These are phyloP conservation scores for Fraxinus albicans DNA, from an alignment of 305 asterid genomes.

Conservation along the genomic window DNA sequence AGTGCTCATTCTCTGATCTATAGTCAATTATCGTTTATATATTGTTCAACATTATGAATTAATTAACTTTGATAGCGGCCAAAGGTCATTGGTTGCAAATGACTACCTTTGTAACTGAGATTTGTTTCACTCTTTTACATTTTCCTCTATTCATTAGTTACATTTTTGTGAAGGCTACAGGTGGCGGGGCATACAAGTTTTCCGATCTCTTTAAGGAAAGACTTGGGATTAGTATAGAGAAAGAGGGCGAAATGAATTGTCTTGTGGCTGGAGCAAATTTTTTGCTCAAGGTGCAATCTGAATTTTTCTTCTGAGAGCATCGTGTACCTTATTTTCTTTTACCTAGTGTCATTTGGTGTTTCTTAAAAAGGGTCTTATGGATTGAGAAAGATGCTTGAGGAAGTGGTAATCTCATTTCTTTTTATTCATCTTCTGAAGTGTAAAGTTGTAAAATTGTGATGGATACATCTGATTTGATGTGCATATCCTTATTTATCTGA, in stretches of 20 bases:
- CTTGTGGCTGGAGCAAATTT: constrained; percentile 96
- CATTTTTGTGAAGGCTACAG: constrained; percentile 80
- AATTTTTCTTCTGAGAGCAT: neutral
- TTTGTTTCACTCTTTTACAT: neutral
- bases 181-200: constrained; percentile 96
- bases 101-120: neutral
- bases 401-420: neutral
- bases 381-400: neutral
- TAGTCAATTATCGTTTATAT: neutral
- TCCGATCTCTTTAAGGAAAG: constrained; percentile 92
- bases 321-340: neutral
- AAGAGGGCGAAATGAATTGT: constrained; percentile 96
- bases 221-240: constrained; percentile 96
- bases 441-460: neutral
- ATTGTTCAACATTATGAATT: neutral
- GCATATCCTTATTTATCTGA: neutral
- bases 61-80: neutral
- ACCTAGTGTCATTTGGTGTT: neutral
- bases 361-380: neutral
- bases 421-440: neutral
- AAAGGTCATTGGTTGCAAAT: neutral
- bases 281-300: constrained; percentile 76
- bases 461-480: constrained; percentile 1
- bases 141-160: constrained; percentile 31
- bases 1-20: neutral